Conservation (phyloP, 1,284 basidiomycete genomes). For the Ceratobasidium sp. region DNA sequence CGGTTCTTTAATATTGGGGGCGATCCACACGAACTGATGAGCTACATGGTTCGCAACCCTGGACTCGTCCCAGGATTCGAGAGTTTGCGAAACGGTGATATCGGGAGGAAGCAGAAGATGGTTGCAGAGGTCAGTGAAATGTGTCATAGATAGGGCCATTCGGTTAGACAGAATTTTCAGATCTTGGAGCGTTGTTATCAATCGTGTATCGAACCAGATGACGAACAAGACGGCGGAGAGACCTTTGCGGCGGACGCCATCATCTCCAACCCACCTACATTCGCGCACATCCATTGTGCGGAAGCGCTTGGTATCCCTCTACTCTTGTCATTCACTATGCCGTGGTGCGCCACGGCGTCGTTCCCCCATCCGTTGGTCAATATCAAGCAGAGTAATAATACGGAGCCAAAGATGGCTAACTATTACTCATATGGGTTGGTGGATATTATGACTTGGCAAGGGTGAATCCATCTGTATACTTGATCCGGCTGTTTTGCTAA, state of each 20-base stretch:
- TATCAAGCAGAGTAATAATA: constrained; percentile 57
- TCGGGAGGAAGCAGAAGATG: constrained; percentile 58
- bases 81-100: constrained; percentile 59
- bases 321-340: constrained; percentile 69
- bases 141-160: not conserved
- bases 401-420: constrained; percentile 60
- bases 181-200: too few species aligned
- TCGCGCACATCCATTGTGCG: constrained; percentile 68
- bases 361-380: constrained; percentile 72
- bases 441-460: constrained; percentile 66
- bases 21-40: constrained; percentile 65
- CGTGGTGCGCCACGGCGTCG: constrained; percentile 66
- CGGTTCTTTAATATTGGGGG: constrained; percentile 67
- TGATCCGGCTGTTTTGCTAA: too few species aligned
- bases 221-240: constrained; percentile 52
- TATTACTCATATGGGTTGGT: constrained; percentile 64
- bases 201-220: too few species aligned
- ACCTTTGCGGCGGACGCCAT: constrained; percentile 67
- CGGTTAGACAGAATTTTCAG: constrained; percentile 44
- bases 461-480: constrained; percentile 54
- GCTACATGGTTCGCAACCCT: constrained; percentile 65
- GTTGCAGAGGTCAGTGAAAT: constrained; percentile 51
- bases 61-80: constrained; percentile 61
- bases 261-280: constrained; percentile 68
- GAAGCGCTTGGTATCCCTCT: constrained; percentile 68